Percentiles rank a stretch among this genome's conserved stretches.
Conservation (phyloP, 148 eudicot genomes). For the Nyssa sinensis region DNA sequence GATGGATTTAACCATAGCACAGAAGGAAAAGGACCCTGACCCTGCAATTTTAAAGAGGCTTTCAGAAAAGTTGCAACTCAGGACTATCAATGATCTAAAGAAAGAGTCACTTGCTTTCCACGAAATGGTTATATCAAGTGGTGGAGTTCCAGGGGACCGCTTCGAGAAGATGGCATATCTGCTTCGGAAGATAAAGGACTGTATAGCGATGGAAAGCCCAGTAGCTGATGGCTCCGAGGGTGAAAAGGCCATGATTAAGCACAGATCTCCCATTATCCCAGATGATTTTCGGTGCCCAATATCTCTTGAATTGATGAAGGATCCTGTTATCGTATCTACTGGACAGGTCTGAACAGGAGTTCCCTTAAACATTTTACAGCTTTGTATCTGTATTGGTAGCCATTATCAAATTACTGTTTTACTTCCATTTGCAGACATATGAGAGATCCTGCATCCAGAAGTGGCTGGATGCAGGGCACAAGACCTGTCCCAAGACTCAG, state of each 20-base stretch:
- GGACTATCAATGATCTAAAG: slow-evolving; percentile 70
- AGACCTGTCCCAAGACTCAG: slow-evolving; percentile 87
- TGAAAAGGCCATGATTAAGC: slow-evolving; percentile 62
- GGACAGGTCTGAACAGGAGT: slow-evolving; percentile 46
- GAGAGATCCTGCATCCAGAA: slow-evolving; percentile 86
- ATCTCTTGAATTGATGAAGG: slow-evolving; percentile 91
- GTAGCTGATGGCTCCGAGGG: slow-evolving; percentile 46
- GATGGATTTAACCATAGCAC: slow-evolving; percentile 57
- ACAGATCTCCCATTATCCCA: slow-evolving; percentile 84
- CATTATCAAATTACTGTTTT: neutral
- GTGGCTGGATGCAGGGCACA: slow-evolving; percentile 90
- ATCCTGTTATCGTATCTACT: slow-evolving; percentile 94
- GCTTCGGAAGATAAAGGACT: slow-evolving; percentile 67
- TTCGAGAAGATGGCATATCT: slow-evolving; percentile 65
- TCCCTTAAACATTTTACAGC: neutral
- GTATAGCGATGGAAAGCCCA: slow-evolving; percentile 44
- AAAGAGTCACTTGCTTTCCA: slow-evolving; percentile 75
- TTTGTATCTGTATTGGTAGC: neutral
- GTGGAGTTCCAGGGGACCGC: slow-evolving; percentile 59
- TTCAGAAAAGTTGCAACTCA: slow-evolving; percentile 65
- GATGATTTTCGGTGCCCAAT: slow-evolving; percentile 96
- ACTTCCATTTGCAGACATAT: slow-evolving; percentile 56
- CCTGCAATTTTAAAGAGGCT: slow-evolving; percentile 58
- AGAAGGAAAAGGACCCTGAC: slow-evolving; percentile 68
- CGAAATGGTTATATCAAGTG: slow-evolving; percentile 65